Conservation (phyloP, 306 rosid species). For the Inga leiocalycina region DNA sequence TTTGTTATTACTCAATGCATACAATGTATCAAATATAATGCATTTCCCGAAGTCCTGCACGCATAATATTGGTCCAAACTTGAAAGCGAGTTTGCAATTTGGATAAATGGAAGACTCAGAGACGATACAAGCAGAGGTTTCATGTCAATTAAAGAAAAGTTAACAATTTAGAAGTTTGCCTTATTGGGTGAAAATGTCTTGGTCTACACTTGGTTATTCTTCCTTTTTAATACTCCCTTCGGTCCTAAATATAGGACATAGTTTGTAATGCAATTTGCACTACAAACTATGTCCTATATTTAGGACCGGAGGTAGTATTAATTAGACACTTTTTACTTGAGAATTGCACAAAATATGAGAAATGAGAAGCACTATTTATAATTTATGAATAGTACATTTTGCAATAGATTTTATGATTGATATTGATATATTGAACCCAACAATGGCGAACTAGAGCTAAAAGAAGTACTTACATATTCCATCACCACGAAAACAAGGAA, state of each 20-base stretch:
- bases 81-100: neutral
- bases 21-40: neutral
- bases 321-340: neutral
- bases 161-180: neutral
- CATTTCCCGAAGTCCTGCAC: neutral
- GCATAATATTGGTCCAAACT: neutral
- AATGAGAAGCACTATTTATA: neutral
- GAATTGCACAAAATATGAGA: neutral
- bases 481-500: conserved; percentile 63
- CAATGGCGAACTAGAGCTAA: neutral
- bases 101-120: neutral
- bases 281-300: no score
- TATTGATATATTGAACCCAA: neutral
- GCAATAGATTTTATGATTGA: neutral
- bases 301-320: no score
- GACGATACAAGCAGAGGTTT: neutral
- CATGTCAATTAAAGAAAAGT: neutral
- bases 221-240: neutral
- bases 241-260: no score
- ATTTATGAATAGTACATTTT: neutral
- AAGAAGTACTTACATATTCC: conserved; percentile 61
- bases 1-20: neutral
- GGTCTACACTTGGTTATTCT: neutral
- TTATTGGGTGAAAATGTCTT: neutral
- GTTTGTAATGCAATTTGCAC: no score